phyloP scores from a whole-genome alignment of 768 basidiomycete genomes.

The Boletus tomentosulus region DNA sequence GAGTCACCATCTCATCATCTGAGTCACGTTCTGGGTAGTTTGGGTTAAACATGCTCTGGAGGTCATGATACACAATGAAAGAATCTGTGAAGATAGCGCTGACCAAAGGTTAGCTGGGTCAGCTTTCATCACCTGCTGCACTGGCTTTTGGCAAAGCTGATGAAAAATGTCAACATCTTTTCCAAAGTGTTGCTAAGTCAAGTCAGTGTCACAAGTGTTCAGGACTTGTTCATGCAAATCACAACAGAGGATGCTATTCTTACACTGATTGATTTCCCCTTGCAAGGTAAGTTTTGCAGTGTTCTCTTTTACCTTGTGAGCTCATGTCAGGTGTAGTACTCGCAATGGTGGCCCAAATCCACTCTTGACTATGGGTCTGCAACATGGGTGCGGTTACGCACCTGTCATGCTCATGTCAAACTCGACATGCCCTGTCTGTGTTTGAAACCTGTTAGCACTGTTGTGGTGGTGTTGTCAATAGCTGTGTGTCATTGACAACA shows the following conservation, averaged over 20 bases:
- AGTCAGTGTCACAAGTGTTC: constrained; percentile 50
- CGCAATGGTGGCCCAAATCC: constrained; percentile 90
- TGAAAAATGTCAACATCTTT: constrained; percentile 76
- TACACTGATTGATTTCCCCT: constrained; percentile 80
- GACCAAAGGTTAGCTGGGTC: too few species aligned
- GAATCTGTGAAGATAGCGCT: too few species aligned
- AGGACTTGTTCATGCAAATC: constrained; percentile 55
- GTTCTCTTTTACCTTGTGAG: not conserved
- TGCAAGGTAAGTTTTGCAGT: constrained; percentile 60
- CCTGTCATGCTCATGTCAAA: too few species aligned
- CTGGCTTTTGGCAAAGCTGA: constrained; percentile 84
- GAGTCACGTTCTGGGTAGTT: too few species aligned
- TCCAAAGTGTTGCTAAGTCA: constrained; percentile 48
- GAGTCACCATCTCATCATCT: too few species aligned
- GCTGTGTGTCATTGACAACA: too few species aligned
- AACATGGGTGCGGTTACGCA: constrained; percentile 37
- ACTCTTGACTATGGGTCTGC: constrained; percentile 94
- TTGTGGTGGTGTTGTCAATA: too few species aligned
- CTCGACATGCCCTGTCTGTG: too few species aligned
- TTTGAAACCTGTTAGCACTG: too few species aligned
- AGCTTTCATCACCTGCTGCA: constrained; percentile 92
- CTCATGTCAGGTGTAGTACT: constrained; percentile 47
- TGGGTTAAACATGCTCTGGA: too few species aligned
- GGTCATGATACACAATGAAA: too few species aligned
- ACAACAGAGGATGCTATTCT: constrained; percentile 67